phyloP scores from a whole-genome alignment of 371 early-diverging fungal species.

The Batrachochytrium dendrobatidis region DNA sequence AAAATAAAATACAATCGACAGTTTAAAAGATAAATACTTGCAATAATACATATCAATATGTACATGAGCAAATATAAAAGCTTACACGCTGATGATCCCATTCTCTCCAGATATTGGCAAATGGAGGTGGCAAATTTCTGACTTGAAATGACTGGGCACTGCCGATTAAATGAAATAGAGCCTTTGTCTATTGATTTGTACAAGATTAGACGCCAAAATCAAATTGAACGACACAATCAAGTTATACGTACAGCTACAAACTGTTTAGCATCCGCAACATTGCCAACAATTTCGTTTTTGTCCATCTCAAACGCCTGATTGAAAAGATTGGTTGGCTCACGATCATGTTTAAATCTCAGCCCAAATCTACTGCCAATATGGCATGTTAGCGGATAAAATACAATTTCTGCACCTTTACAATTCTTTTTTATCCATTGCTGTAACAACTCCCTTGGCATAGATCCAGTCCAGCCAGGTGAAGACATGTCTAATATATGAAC shows the following conservation, averaged over 20 bases:
- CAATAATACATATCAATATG: not conserved
- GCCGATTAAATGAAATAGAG: conserved; percentile 44
- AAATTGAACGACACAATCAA: not conserved
- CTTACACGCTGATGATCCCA: conserved; percentile 3
- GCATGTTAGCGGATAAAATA: conserved; percentile 3
- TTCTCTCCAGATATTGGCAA: conserved; percentile 58
- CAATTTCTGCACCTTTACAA: conserved; percentile 9
- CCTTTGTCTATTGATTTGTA: conserved; percentile 28
- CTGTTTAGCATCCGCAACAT: conserved; percentile 47
- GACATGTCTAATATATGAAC: conserved; percentile 1
- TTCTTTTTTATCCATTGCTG: conserved; percentile 20
- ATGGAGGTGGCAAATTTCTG: conserved; percentile 51
- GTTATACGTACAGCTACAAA: conserved; percentile 41
- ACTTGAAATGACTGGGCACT: conserved; percentile 36
- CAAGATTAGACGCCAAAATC: not conserved
- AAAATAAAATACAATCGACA: too few species aligned
- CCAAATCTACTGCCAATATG: not conserved
- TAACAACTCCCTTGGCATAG: conserved; percentile 21
- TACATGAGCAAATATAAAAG: not conserved
- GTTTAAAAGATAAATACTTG: not conserved
- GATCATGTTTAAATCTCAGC: conserved; percentile 13
- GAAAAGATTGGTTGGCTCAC: not conserved
- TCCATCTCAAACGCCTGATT: conserved; percentile 18
- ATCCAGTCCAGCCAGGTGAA: conserved; percentile 30
- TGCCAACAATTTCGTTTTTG: conserved; percentile 27